Evolutionary conservation across 2,329 filamentous ascomycete genomes (phyloP).

Genomic region (Talaromyces sp.): DNA sequence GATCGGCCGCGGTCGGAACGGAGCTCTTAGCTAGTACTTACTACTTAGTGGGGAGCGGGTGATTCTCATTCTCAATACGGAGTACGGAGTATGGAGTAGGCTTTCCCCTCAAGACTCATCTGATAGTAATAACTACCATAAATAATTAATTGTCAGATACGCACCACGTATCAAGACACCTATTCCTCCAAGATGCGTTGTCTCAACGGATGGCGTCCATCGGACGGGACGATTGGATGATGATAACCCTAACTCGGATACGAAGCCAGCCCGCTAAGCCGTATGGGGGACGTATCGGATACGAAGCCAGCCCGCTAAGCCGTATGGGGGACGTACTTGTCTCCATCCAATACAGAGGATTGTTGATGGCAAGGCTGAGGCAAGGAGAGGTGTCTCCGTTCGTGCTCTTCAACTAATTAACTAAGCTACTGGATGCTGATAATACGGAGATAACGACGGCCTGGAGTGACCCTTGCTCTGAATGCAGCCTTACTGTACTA

Average conservation of each 20-base stretch:
- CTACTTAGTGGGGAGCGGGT: too few relatives aligned
- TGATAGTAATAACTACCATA: too few relatives aligned
- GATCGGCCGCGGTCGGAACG: neutral
- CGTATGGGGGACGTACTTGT: conserved; percentile 1
- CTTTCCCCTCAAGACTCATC: too few relatives aligned
- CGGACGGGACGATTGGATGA: neutral
- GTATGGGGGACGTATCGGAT: neutral
- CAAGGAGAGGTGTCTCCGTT: too few relatives aligned
- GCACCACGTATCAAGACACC: neutral
- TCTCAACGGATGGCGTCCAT: neutral
- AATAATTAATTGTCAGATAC: neutral
- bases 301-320: neutral
- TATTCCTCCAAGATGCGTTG: neutral
- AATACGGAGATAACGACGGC: neutral
- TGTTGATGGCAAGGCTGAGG: neutral
- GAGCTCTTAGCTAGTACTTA: neutral
- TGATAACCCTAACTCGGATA: conserved; percentile 3
- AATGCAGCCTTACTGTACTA: neutral
- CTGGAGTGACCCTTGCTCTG: neutral
- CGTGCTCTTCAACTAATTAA: too few relatives aligned
- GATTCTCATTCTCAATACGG: too few relatives aligned
- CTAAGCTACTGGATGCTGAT: neutral
- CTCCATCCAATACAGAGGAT: neutral
- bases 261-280: neutral
- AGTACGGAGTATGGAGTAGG: too few relatives aligned